phyloP scores from a whole-genome alignment of 352 stramenopile species.

The Phytophthora pini region DNA sequence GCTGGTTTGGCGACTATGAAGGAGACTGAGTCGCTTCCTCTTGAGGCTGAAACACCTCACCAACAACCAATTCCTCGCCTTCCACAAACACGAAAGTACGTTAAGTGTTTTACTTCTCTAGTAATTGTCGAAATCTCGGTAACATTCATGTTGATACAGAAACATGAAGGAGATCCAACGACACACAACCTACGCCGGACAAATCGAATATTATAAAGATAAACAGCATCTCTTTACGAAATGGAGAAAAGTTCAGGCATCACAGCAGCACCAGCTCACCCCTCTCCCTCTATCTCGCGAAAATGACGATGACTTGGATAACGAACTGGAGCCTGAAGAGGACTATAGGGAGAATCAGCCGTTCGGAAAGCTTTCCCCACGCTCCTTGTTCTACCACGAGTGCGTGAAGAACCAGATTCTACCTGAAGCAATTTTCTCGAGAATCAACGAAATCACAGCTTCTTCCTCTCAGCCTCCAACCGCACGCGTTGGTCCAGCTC shows the following conservation, averaged over 20 bases:
- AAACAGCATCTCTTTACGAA: slow-evolving; percentile 80
- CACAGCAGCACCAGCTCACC: slow-evolving; percentile 56
- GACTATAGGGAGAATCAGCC: slow-evolving; percentile 25
- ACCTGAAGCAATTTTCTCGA: slow-evolving; percentile 73
- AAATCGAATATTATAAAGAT: slow-evolving; percentile 75
- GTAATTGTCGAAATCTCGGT: no score
- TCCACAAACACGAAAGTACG: slow-evolving; percentile 68
- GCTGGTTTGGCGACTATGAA: background rate
- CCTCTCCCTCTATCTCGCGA: slow-evolving; percentile 2
- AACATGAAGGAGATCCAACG: slow-evolving; percentile 69
- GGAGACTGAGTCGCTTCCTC: slow-evolving; percentile 27
- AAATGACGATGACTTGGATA: slow-evolving; percentile 2
- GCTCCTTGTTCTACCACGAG: slow-evolving; percentile 74
- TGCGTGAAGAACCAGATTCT: slow-evolving; percentile 66
- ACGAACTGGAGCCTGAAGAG: slow-evolving; percentile 11
- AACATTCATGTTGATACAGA: slow-evolving; percentile 25
- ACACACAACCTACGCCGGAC: slow-evolving; percentile 55
- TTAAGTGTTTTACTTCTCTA: background rate
- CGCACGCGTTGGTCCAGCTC: slow-evolving; percentile 8
- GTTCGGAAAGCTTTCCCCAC: slow-evolving; percentile 55
- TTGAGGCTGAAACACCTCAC: slow-evolving; percentile 35
- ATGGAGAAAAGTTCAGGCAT: slow-evolving; percentile 72
- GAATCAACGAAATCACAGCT: slow-evolving; percentile 55
- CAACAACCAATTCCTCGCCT: slow-evolving; percentile 59
- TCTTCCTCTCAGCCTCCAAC: slow-evolving; percentile 20